Evolutionary conservation across 129 eudicot species (phyloP), one percentile per base, ranked within the genome.

Genomic region (Centaurea solstitialis): DNA sequence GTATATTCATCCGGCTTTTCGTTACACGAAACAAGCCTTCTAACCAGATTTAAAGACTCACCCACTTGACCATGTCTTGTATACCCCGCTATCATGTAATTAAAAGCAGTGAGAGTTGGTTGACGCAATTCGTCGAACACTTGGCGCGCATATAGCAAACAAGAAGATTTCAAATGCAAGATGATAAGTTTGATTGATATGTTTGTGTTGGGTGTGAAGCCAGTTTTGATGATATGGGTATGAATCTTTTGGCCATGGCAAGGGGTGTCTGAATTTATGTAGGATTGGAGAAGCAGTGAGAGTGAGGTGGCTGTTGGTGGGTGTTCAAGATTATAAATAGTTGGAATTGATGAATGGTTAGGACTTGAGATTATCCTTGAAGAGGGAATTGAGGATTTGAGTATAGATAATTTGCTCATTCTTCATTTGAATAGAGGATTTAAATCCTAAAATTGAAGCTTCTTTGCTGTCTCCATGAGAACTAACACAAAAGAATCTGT

Each of bases 1-100:
- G 98, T 93, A 78, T 85, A 96, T 79, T 89, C 92, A 23, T 96
- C 99, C 7, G 95, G 99, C 66, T 62, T 91, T 75, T 86, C 97
- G 30, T 73, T 71, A 5, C 80, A 82, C 33, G 37, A 73, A 59
- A 68, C 72, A 76, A 93, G 84, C 37, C 85, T 75, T 21, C 93
- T 85, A 47, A 93, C 87, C 85, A 96, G 62, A 43, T 59, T 72
- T 35, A 92, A 91, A 0, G 89, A 74, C 81, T 96, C 82, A 0
- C 24, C 78, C 21, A 86, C 77, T 9, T 80, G 10, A 9, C 92
- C 93, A 15, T 85, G 80, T 67, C 78, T 96, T 7, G 84, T 68
- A 79, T 91, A 91, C 24, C 92, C 98, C 9, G 93, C 79, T 6
- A 93, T 83, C 93, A 96, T 24, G 88, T 93, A 96, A 68, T 96